phyloP scores from a whole-genome alignment of 306 rosid species.

The Canavalia ensiformis region DNA sequence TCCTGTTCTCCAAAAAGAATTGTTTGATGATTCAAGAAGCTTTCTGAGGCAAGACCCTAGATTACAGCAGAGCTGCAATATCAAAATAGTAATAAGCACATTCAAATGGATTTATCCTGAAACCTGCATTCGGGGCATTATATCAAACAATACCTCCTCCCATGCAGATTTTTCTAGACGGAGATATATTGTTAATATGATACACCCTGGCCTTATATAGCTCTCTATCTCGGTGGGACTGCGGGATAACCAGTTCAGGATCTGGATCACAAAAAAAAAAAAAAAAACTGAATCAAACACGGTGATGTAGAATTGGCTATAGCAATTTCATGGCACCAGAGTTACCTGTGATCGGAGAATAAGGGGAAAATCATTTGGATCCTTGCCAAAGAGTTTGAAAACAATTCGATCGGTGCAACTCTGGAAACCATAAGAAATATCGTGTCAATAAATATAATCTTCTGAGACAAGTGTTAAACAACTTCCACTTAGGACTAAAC shows the following conservation, averaged over 20 bases:
- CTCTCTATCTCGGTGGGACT: slow-evolving; percentile 89
- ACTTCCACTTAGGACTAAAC: slow-evolving; percentile 24
- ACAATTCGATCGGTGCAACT: slow-evolving; percentile 84
- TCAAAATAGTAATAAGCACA: slow-evolving; percentile 35
- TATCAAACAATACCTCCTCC: slow-evolving; percentile 71
- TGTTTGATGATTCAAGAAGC: slow-evolving; percentile 67
- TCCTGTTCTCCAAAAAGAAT: slow-evolving; percentile 83
- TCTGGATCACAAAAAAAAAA: slow-evolving; percentile 55
- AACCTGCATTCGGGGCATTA: slow-evolving; percentile 26
- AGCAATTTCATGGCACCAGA: slow-evolving; percentile 43
- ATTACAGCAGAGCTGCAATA: slow-evolving; percentile 68
- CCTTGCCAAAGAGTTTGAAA: slow-evolving; percentile 88
- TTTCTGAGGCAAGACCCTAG: slow-evolving; percentile 69
- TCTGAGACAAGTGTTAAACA: background rate
- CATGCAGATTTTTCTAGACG: slow-evolving; percentile 68
- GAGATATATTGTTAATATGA: slow-evolving; percentile 74
- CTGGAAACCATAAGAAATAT: slow-evolving; percentile 58
- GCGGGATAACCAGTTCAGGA: slow-evolving; percentile 77
- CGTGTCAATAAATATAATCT: slow-evolving; percentile 16
- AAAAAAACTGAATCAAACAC: slow-evolving; percentile 43
- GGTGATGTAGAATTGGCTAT: slow-evolving; percentile 13
- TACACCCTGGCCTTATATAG: slow-evolving; percentile 90
- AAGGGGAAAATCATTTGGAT: slow-evolving; percentile 81
- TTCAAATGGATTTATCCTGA: slow-evolving; percentile 1
- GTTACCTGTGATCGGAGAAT: slow-evolving; percentile 80